These are phyloP conservation scores for Lactarius vividus DNA, from an alignment of 768 basidiomycete species.

Conservation along the genomic window DNA sequence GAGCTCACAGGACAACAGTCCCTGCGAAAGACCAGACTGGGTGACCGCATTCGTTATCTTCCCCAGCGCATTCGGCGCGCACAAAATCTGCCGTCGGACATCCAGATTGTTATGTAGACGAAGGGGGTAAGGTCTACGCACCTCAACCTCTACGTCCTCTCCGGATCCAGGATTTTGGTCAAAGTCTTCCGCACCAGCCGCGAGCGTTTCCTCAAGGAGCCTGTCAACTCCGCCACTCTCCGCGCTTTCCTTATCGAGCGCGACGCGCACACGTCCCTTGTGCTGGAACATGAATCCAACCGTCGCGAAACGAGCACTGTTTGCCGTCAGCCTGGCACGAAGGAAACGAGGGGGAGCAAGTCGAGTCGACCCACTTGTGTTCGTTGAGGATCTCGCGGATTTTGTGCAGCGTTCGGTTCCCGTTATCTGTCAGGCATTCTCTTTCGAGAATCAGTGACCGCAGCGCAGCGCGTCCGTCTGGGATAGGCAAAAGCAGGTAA, in stretches of 20 bases:
- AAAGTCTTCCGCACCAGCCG: slow-evolving; percentile 27
- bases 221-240: slow-evolving; percentile 12
- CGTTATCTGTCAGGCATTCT: slow-evolving; percentile 28
- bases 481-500: too few species aligned
- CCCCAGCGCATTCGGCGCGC: slow-evolving; percentile 20
- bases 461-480: too few species aligned
- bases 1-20: slow-evolving; percentile 25
- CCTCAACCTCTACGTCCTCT: slow-evolving; percentile 21
- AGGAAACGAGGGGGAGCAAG: neutral
- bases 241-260: slow-evolving; percentile 11
- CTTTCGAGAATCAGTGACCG: slow-evolving; percentile 14
- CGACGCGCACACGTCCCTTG: slow-evolving; percentile 23
- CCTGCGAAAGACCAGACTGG: slow-evolving; percentile 16
- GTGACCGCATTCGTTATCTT: slow-evolving; percentile 19
- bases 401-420: slow-evolving; percentile 24
- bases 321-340: neutral
- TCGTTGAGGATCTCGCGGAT: slow-evolving; percentile 25
- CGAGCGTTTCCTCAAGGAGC: slow-evolving; percentile 22
- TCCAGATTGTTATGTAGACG: neutral
- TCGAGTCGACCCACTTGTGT: slow-evolving; percentile 24
- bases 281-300: slow-evolving; percentile 28
- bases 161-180: slow-evolving; percentile 5
- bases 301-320: slow-evolving; percentile 26
- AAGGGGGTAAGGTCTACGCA: neutral
- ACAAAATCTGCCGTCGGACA: slow-evolving; percentile 20